Percentiles rank a stretch among this genome's conserved stretches.
Conservation (phyloP, 2,329 filamentous ascomycete species). For the Phaeosphaeria sp. region DNA sequence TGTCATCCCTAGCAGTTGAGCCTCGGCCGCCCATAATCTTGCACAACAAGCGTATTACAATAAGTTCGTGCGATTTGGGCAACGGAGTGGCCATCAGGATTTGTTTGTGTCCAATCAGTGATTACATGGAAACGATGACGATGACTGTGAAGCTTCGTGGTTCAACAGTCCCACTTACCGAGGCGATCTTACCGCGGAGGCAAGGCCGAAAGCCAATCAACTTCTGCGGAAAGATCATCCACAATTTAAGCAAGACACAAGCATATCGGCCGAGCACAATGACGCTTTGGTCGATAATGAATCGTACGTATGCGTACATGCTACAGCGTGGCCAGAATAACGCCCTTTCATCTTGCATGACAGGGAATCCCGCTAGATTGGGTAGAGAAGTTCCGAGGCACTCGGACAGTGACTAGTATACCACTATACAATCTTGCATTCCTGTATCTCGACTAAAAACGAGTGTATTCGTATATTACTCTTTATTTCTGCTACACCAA, state of each 20-base stretch:
- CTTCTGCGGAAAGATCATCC: neutral
- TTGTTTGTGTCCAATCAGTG: neutral
- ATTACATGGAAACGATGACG: neutral
- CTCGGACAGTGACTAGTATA: neutral
- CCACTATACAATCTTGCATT: neutral
- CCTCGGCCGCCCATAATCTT: neutral
- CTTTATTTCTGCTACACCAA: neutral
- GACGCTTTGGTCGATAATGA: neutral
- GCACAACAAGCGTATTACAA: neutral
- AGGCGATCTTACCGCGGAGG: neutral
- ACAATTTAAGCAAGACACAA: neutral
- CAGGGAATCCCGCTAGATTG: neutral
- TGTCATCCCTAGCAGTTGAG: neutral
- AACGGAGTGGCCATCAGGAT: neutral
- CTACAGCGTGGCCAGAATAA: neutral
- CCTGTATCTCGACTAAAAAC: too few relatives aligned
- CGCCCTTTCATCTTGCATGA: neutral
- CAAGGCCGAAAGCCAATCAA: neutral
- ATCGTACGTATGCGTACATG: neutral
- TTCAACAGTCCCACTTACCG: slow-evolving; percentile 11
- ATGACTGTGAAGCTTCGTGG: neutral
- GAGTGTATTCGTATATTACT: too few relatives aligned
- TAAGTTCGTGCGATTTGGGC: neutral
- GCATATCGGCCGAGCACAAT: neutral
- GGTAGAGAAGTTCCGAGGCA: neutral